Evolutionary conservation across 192 early-diverging fungal species (phyloP).

Genomic region (Coemansia sp.): DNA sequence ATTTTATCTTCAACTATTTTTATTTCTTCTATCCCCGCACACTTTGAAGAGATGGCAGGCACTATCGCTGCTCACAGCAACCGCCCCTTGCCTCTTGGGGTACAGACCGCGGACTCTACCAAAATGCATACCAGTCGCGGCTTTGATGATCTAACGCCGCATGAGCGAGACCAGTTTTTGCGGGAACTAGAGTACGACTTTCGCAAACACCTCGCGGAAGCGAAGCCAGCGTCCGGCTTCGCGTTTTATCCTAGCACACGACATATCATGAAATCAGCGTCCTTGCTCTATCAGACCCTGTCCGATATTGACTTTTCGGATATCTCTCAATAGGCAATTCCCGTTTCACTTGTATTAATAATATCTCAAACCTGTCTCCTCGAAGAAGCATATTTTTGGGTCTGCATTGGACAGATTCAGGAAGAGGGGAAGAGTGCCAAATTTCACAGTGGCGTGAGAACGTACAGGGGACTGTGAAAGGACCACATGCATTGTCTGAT

Average conservation of each 20-base stretch:
- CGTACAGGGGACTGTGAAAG: neutral
- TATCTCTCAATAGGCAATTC: neutral
- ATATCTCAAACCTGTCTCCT: neutral
- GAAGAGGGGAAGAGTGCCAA: neutral
- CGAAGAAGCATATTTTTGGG: neutral
- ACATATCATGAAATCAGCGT: slow-evolving; percentile 1
- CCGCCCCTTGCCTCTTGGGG: neutral
- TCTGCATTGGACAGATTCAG: neutral
- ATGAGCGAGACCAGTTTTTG: slow-evolving; percentile 1
- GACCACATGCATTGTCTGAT: neutral
- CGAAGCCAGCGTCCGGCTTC: neutral
- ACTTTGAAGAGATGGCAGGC: neutral
- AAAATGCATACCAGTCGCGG: neutral
- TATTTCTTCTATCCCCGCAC: neutral
- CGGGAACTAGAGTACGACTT: neutral
- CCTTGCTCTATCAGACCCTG: neutral
- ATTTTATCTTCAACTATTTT: neutral
- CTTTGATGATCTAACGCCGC: neutral
- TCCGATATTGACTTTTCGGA: slow-evolving; percentile 8
- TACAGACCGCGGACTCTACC: neutral
- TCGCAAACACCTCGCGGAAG: neutral
- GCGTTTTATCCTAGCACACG: slow-evolving; percentile 2
- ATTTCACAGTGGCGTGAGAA: neutral
- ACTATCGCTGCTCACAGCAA: neutral
- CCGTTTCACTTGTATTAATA: neutral